Percentiles rank a stretch among this genome's conserved stretches.
Evolutionary conservation across 2,329 filamentous ascomycete genomes (phyloP).

Genomic region (Colletotrichum truncatum): DNA sequence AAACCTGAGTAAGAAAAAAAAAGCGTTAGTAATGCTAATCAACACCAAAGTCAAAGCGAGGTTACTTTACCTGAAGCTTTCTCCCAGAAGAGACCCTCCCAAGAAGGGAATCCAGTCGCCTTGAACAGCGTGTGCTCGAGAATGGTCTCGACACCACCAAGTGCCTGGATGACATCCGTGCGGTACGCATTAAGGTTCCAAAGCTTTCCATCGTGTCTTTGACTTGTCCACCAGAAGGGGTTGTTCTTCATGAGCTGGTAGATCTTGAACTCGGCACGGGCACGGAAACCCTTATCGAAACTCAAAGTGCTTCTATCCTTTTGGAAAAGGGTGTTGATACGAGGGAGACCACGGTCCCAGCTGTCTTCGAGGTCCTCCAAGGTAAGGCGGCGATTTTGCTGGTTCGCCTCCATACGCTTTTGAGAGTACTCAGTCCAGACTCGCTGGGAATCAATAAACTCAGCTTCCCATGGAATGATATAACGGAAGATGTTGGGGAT

Average conservation of each 20-base stretch:
- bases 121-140: constrained; percentile 97
- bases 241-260: constrained; percentile 99
- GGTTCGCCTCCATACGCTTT: constrained; percentile 95
- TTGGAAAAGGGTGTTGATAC: constrained; percentile 99
- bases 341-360: constrained; percentile 96
- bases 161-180: constrained; percentile 94
- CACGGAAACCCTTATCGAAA: constrained; percentile 98
- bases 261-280: constrained; percentile 95
- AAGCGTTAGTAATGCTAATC: no score
- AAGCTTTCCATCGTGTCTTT: constrained; percentile 94
- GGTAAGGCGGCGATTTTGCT: constrained; percentile 94
- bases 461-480: constrained; percentile 98
- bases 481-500: constrained; percentile 99
- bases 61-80: constrained; percentile 42
- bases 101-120: constrained; percentile 94
- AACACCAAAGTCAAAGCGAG: constrained; percentile 54
- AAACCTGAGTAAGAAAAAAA: no score
- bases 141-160: constrained; percentile 97
- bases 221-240: constrained; percentile 99
- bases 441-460: constrained; percentile 98
- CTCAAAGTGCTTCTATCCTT: constrained; percentile 97
- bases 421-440: constrained; percentile 99
- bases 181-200: constrained; percentile 98
- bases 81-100: constrained; percentile 97
- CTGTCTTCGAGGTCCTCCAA: constrained; percentile 97